Base-by-base conservation (phyloP, 73 alveolate species). In the Breviolum minutum region DNA sequence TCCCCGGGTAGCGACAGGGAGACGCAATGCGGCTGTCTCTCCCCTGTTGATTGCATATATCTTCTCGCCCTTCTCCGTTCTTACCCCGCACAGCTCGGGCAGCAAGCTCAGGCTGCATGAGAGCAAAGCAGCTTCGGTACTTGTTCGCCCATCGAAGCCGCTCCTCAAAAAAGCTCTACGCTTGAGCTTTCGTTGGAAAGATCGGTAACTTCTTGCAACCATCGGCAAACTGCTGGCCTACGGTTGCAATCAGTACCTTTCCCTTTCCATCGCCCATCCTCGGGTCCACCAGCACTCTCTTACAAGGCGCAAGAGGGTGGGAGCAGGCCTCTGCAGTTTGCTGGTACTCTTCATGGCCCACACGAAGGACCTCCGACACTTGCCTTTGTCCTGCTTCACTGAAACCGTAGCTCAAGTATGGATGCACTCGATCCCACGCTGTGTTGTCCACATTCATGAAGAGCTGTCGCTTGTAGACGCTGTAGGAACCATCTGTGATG, bases 401-500 rank as follows among this genome's bases (percentile, higher is more conserved):
- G 83, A 93, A 93, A 48, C 98, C 98, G n/a, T n/a, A 63, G 80
- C 22, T 27, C 8, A 93, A 92, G 87, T 40, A 93, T 22, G 98
- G 98, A 32, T 79, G 79, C n/a, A 93, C 98, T 0, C 80, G 70
- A 83, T 93, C 98, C 98, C 98, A 93, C 16, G 90, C 92, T 66
- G 22, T 26, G 76, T 93, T 79, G 92, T 93, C 98, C 60, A 93
- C 98, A 62, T 93, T 93, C 98, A 93, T 77, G 93, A 16, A 93
- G 61, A 93, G 79, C 61, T 63, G 14, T 60, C 98, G 91, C 80
- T 24, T 93, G 83, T 62, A 93, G 30, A 93, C 92, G 12, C 48
- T 12, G 69, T 93, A 93, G 16, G 98, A 93, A 5, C 98, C 98
- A 79, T 93, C 98, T 26, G 98, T 93, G 61, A 93, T 93, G 92